These are phyloP conservation scores for Adiantum capillusveneris DNA, from an alignment of 75 land plant species.

Conservation along the genomic window DNA sequence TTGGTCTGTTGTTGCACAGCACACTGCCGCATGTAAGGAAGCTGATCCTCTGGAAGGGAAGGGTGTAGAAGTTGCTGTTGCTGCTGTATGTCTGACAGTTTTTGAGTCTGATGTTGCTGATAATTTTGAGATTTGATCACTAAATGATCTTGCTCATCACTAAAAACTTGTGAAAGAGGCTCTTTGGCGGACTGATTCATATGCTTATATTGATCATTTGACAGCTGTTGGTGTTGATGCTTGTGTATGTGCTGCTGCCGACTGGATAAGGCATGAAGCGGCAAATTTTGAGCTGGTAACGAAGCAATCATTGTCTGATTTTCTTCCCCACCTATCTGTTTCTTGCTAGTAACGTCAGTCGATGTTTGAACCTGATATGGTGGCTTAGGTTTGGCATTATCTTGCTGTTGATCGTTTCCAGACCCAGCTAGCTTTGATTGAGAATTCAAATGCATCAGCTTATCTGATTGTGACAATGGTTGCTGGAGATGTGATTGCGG, in stretches of 20 bases:
- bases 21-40: too few relatives aligned
- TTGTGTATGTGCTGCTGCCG: constrained; percentile 9
- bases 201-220: neutral
- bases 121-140: too few relatives aligned
- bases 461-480: neutral
- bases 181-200: neutral
- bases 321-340: constrained; percentile 1
- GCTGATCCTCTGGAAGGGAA: too few relatives aligned
- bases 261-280: too few relatives aligned
- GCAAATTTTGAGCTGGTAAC: neutral
- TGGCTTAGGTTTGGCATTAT: constrained; percentile 8
- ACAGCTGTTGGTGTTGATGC: constrained; percentile 14
- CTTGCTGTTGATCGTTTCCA: neutral
- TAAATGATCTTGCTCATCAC: too few relatives aligned
- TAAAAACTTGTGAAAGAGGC: neutral
- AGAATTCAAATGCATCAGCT: constrained; percentile 25
- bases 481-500: constrained; percentile 33
- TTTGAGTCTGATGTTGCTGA: too few relatives aligned
- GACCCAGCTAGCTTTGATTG: constrained; percentile 7
- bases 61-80: too few relatives aligned
- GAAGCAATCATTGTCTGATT: neutral
- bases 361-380: constrained; percentile 16
- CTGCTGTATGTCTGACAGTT: too few relatives aligned
- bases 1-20: too few relatives aligned
- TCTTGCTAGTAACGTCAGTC: constrained; percentile 1